Evolutionary conservation across 2,329 filamentous ascomycete genomes (phyloP).

Genomic region (Fusarium burgessii): DNA sequence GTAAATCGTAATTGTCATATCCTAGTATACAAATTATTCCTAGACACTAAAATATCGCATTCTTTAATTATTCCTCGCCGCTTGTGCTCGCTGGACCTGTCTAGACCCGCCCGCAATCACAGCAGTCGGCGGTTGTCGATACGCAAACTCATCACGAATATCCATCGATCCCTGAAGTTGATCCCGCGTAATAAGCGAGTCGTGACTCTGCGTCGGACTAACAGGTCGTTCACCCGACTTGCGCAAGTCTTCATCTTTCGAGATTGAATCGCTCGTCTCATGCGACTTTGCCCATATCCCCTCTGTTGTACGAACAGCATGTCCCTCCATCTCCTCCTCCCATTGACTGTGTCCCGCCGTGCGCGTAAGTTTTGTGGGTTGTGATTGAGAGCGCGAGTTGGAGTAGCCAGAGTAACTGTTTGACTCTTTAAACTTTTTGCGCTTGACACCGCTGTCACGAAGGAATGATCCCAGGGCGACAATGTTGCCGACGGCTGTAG

Average conservation of each 20-base stretch:
- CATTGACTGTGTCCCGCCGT: constrained; percentile 38
- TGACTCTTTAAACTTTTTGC: constrained; percentile 78
- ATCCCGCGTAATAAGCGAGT: constrained; percentile 45
- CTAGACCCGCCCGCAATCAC: constrained; percentile 34
- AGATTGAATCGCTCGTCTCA: constrained; percentile 34
- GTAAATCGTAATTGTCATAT: constrained; percentile 13
- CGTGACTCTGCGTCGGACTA: constrained; percentile 47
- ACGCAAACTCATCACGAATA: constrained; percentile 11
- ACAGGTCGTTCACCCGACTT: constrained; percentile 34
- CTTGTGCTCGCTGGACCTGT: constrained; percentile 32
- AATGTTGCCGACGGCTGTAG: constrained; percentile 84
- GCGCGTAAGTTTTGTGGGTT: constrained; percentile 37
- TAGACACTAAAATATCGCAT: background rate
- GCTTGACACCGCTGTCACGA: constrained; percentile 87
- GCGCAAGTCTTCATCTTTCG: constrained; percentile 31
- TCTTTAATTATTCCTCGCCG: constrained; percentile 12
- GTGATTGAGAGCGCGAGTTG: constrained; percentile 41
- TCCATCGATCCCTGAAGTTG: constrained; percentile 35
- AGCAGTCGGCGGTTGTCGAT: constrained; percentile 26
- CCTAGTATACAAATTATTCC: background rate
- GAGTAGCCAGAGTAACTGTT: constrained; percentile 50
- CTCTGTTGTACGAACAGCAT: constrained; percentile 39
- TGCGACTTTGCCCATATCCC: constrained; percentile 44
- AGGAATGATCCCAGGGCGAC: constrained; percentile 91
- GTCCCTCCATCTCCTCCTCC: constrained; percentile 43